A percentile compares a stretch with the other conserved stretches of the same genome.
These are phyloP conservation scores for Geosmithia morbida DNA, from an alignment of 2,329 filamentous ascomycete genomes.

Conservation along the genomic window DNA sequence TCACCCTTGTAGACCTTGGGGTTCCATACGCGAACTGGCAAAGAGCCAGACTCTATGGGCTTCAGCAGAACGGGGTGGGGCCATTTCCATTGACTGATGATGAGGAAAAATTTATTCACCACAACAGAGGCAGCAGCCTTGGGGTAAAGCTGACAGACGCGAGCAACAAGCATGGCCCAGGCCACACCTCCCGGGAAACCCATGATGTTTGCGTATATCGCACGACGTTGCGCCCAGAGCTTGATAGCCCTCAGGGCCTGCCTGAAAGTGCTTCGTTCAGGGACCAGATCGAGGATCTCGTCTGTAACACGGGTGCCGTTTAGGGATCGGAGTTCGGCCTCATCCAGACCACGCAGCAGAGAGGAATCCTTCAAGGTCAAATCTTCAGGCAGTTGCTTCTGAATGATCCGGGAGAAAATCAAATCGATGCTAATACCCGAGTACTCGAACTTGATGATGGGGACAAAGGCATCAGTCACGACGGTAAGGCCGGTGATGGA, in stretches of 20 bases:
- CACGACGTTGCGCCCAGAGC: slow-evolving; percentile 85
- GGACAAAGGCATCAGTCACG: slow-evolving; percentile 83
- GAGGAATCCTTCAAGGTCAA: slow-evolving; percentile 68
- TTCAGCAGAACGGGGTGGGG: slow-evolving; percentile 88
- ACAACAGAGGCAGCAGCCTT: slow-evolving; percentile 81
- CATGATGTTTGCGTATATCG: slow-evolving; percentile 91
- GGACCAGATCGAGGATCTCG: slow-evolving; percentile 78
- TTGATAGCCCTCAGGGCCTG: slow-evolving; percentile 86
- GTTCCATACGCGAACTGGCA: slow-evolving; percentile 87
- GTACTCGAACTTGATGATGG: slow-evolving; percentile 94
- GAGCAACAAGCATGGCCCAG: slow-evolving; percentile 94
- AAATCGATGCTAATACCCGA: slow-evolving; percentile 87
- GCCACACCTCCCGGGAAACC: slow-evolving; percentile 94
- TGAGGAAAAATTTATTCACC: slow-evolving; percentile 85
- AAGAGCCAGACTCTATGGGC: slow-evolving; percentile 64
- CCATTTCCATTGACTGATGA: slow-evolving; percentile 88
- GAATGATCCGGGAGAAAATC: slow-evolving; percentile 65
- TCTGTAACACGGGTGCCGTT: slow-evolving; percentile 93
- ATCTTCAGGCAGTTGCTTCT: slow-evolving; percentile 54
- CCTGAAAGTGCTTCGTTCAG: slow-evolving; percentile 79
- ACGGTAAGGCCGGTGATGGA: slow-evolving; percentile 73
- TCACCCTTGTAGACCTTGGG: slow-evolving; percentile 78
- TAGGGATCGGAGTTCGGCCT: slow-evolving; percentile 73
- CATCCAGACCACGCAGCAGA: slow-evolving; percentile 72
- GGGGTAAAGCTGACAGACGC: slow-evolving; percentile 92